A percentile compares a stretch with the other conserved stretches of the same genome.
Conservation (phyloP, 1,284 basidiomycete genomes). For the Sanghuangporus baumii region DNA sequence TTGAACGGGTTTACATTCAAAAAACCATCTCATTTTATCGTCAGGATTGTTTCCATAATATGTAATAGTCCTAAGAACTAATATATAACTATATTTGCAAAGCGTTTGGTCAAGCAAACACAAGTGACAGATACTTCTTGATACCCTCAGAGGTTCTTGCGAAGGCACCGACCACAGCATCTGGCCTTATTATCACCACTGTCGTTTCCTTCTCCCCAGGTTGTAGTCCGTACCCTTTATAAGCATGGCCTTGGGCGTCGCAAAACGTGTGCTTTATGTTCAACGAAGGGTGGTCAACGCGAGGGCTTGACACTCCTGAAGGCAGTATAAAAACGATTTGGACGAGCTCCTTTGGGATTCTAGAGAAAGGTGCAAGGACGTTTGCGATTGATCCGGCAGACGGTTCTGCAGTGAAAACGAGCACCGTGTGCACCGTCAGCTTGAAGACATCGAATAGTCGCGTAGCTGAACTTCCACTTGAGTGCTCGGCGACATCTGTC, state of each 20-base stretch:
- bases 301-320: not conserved
- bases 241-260: conserved; percentile 33
- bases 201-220: conserved; percentile 24
- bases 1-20: too few relatives aligned
- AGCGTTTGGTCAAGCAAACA: not conserved
- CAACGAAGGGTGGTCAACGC: not conserved
- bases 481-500: not conserved
- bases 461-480: not conserved
- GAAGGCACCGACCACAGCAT: conserved; percentile 37
- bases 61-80: too few relatives aligned
- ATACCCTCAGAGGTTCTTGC: conserved; percentile 27
- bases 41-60: too few relatives aligned
- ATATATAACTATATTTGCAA: too few relatives aligned
- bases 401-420: conserved; percentile 11
- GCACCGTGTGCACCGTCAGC: conserved; percentile 17
- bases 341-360: conserved; percentile 2
- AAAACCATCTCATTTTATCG: too few relatives aligned
- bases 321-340: conserved; percentile 9
- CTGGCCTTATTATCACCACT: conserved; percentile 33
- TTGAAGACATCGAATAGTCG: conserved; percentile 20
- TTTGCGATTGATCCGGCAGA: not conserved
- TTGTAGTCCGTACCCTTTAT: conserved; percentile 30
- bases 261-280: conserved; percentile 29
- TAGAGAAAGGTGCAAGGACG: not conserved
- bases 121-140: conserved; percentile 29